Evolutionary conservation across 345 rosid species (phyloP).

Genomic region (Kandelia obovata): DNA sequence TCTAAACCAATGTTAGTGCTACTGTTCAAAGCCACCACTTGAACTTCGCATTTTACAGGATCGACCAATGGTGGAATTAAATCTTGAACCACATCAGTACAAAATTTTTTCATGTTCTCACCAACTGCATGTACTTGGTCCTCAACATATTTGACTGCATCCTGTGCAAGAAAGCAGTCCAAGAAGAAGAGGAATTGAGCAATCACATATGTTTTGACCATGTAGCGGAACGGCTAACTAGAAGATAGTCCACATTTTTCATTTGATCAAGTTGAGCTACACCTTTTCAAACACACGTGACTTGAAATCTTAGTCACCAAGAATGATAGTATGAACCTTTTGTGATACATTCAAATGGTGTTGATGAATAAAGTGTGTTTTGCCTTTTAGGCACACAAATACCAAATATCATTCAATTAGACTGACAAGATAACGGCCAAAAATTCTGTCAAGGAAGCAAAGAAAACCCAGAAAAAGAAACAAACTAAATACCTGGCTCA

Average conservation of each 20-base stretch:
- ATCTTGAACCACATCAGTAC: slow-evolving; percentile 37
- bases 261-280: neutral
- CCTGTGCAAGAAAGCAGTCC: slow-evolving; percentile 30
- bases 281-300: neutral
- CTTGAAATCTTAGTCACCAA: too few species aligned
- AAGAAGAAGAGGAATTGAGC: slow-evolving; percentile 6
- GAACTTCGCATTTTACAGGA: slow-evolving; percentile 30
- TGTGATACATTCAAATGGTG: too few species aligned
- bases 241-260: neutral
- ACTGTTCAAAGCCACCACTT: neutral
- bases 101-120: slow-evolving; percentile 38
- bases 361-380: too few species aligned
- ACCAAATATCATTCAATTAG: neutral
- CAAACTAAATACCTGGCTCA: slow-evolving; percentile 43
- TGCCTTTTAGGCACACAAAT: neutral
- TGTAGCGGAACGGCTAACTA: neutral
- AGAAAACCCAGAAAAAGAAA: neutral
- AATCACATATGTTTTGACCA: neutral
- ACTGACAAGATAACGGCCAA: neutral
- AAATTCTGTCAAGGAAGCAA: too few species aligned
- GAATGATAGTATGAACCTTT: too few species aligned
- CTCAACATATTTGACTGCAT: slow-evolving; percentile 43
- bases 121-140: slow-evolving; percentile 38
- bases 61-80: slow-evolving; percentile 23
- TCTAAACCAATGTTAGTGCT: neutral